Evolutionary conservation across 2,329 filamentous ascomycete genomes (phyloP).

Genomic region (Blastomyces gilchristii): DNA sequence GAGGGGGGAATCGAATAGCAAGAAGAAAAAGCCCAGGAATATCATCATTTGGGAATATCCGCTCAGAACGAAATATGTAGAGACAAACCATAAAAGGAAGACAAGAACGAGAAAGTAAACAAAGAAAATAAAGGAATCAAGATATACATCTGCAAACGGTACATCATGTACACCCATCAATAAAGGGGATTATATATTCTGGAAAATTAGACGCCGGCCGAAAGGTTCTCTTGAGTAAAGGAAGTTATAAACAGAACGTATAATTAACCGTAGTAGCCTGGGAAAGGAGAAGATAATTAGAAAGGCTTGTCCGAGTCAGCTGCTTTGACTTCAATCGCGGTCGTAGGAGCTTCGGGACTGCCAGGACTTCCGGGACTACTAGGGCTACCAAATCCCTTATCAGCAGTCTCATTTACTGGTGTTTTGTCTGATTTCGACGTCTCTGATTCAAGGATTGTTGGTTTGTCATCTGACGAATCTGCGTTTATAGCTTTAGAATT

Average conservation of each 20-base stretch:
- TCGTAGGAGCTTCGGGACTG: slow-evolving; percentile 4
- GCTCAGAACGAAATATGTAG: not conserved
- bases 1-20: not conserved
- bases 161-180: slow-evolving; percentile 4
- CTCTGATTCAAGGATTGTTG: not conserved
- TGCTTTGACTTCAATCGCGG: slow-evolving; percentile 5
- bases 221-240: not conserved
- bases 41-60: not conserved
- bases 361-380: not conserved
- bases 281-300: not conserved
- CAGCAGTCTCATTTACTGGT: not conserved
- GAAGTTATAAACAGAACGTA: not conserved
- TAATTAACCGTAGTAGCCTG: not conserved
- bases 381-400: not conserved
- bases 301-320: slow-evolving; percentile 5
- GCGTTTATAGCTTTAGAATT: not conserved
- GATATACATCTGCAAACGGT: not conserved
- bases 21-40: not conserved
- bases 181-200: slow-evolving; percentile 1
- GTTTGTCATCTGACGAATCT: not conserved
- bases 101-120: not conserved
- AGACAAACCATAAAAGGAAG: not conserved
- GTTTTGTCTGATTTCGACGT: not conserved
- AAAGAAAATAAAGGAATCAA: not conserved
- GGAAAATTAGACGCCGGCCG: not conserved